Evolutionary conservation across 2,329 filamentous ascomycete genomes (phyloP).

Genomic region (Verticillium zaregamsianum): DNA sequence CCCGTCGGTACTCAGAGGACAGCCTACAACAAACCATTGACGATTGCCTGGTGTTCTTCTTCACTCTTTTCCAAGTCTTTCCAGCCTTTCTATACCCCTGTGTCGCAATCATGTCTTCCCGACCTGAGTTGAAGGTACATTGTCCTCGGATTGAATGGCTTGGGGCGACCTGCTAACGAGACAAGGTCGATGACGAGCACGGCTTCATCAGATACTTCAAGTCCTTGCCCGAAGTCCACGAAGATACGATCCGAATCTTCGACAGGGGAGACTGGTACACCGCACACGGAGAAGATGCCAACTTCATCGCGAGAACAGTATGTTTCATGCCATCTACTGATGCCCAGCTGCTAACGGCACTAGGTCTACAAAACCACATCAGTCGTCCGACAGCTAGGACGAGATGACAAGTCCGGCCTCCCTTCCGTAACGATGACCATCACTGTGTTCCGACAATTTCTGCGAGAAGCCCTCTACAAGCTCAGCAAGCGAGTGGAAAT

Average conservation of each 20-base stretch:
- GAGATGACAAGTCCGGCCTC: slow-evolving; percentile 76
- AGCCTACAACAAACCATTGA: neutral
- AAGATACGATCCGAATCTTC: slow-evolving; percentile 83
- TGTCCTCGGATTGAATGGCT: neutral
- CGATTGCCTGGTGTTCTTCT: neutral
- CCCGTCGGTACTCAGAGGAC: neutral
- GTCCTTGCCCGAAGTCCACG: slow-evolving; percentile 66
- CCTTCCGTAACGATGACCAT: slow-evolving; percentile 93
- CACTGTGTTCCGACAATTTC: slow-evolving; percentile 92
- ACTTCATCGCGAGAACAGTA: slow-evolving; percentile 75
- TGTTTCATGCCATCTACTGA: slow-evolving; percentile 14
- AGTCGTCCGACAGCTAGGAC: slow-evolving; percentile 84
- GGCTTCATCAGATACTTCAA: slow-evolving; percentile 98
- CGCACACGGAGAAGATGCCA: slow-evolving; percentile 81
- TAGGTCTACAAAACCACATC: slow-evolving; percentile 97
- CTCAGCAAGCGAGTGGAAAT: slow-evolving; percentile 90
- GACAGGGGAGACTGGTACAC: slow-evolving; percentile 95
- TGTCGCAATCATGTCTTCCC: slow-evolving; percentile 57
- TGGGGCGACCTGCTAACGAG: neutral
- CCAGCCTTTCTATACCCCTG: neutral
- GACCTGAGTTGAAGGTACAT: slow-evolving; percentile 65
- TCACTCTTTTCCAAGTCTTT: neutral
- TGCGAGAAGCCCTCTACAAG: slow-evolving; percentile 89
- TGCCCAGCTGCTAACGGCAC: neutral
- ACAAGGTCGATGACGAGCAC: slow-evolving; percentile 87